These are phyloP conservation scores for Crotalaria pallida DNA, from an alignment of 306 rosid genomes.

Conservation along the genomic window DNA sequence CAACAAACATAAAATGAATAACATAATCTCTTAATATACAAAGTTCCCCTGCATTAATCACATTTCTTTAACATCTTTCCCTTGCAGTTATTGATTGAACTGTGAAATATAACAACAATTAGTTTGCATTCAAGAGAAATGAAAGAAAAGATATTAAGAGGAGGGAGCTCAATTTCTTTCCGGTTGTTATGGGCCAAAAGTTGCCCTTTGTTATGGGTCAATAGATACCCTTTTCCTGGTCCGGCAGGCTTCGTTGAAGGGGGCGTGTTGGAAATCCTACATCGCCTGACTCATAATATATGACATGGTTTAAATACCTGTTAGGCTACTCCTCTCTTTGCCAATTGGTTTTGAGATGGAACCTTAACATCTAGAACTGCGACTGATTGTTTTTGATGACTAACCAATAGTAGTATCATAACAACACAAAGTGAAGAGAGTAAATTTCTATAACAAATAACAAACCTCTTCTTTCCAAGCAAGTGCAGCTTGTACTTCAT, in stretches of 20 bases:
- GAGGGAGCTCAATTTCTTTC: too few species aligned
- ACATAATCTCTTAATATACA: background rate
- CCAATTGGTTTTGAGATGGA: too few species aligned
- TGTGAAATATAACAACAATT: conserved; percentile 1
- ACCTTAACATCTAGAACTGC: too few species aligned
- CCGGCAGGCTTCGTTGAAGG: too few species aligned
- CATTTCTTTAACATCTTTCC: background rate
- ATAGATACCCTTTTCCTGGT: too few species aligned
- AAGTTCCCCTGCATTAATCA: background rate
- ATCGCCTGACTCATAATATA: too few species aligned
- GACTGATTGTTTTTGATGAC: background rate
- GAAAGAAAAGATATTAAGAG: background rate
- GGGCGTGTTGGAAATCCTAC: too few species aligned
- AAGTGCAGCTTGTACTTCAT: conserved; percentile 60
- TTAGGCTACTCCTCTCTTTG: too few species aligned
- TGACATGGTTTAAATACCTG: too few species aligned
- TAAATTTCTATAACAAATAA: background rate
- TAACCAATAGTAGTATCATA: background rate
- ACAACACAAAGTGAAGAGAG: background rate
- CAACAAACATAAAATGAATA: background rate
- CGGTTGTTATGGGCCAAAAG: too few species aligned
- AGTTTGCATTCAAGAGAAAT: background rate
- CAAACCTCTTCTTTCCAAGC: conserved; percentile 70
- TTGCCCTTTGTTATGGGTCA: too few species aligned
- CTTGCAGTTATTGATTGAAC: background rate